Percentiles rank a stretch among this genome's conserved stretches.
These are phyloP conservation scores for Hymenoscyphus fructigenus DNA, from an alignment of 2,329 filamentous ascomycete genomes.

Conservation along the genomic window DNA sequence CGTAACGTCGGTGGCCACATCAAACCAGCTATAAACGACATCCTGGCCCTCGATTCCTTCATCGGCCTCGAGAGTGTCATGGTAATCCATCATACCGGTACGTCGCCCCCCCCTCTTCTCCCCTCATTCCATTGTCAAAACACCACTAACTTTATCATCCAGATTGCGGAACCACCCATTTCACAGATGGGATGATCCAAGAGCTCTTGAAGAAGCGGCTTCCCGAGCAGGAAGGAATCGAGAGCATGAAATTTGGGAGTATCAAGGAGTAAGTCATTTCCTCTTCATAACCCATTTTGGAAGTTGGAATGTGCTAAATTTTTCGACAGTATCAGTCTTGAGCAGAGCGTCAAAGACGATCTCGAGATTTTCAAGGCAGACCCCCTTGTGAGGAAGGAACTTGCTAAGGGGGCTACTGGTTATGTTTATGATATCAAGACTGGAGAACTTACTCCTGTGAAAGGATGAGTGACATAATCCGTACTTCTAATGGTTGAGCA, in stretches of 20 bases:
- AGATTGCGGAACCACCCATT: not conserved
- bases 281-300: too few relatives aligned
- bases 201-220: conserved; percentile 25
- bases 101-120: too few relatives aligned
- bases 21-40: not conserved
- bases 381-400: conserved; percentile 28
- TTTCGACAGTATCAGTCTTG: not conserved
- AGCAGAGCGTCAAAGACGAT: not conserved
- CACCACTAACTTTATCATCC: not conserved
- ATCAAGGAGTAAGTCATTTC: conserved; percentile 30
- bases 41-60: not conserved
- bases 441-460: conserved; percentile 21
- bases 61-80: not conserved
- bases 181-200: conserved; percentile 14
- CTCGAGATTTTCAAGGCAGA: conserved; percentile 12
- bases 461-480: not conserved
- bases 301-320: not conserved
- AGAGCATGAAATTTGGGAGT: conserved; percentile 30
- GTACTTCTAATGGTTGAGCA: not conserved
- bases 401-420: conserved; percentile 22
- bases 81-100: not conserved
- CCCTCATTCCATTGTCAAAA: not conserved
- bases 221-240: conserved; percentile 25
- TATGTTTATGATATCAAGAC: conserved; percentile 33
- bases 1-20: not conserved